A percentile compares a stretch with the other conserved stretches of the same genome.
Evolutionary conservation across 2,329 filamentous ascomycete species (phyloP).

Genomic region (Fusarium mundagurra): DNA sequence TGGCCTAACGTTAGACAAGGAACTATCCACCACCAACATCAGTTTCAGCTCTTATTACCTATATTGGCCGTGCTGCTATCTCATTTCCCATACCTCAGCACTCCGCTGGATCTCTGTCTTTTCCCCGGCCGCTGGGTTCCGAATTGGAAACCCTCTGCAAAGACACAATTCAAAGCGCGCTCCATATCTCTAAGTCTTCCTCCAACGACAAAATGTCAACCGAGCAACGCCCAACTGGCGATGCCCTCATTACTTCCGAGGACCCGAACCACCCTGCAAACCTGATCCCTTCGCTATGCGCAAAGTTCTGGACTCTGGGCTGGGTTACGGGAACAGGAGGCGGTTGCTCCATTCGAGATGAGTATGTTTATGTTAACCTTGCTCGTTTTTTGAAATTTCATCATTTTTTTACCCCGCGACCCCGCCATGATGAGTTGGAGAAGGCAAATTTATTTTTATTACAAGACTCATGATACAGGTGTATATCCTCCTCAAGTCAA

Average conservation of each 20-base stretch:
- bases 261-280: constrained; percentile 93
- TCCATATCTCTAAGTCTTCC: not conserved
- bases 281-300: constrained; percentile 90
- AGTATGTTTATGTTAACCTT: constrained; percentile 56
- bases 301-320: constrained; percentile 93
- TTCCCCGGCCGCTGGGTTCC: constrained; percentile 24
- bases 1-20: constrained; percentile 11
- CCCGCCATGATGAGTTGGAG: constrained; percentile 23
- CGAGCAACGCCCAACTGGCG: constrained; percentile 27
- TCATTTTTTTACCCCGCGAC: constrained; percentile 17
- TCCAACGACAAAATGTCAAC: constrained; percentile 29
- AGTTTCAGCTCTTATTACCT: not conserved
- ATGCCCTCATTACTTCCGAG: constrained; percentile 63
- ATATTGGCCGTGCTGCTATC: constrained; percentile 9
- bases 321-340: constrained; percentile 93
- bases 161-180: not conserved
- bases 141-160: constrained; percentile 1
- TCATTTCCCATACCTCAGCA: constrained; percentile 24
- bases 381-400: constrained; percentile 11
- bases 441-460: not conserved
- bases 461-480: not conserved
- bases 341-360: constrained; percentile 78
- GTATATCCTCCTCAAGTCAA: constrained; percentile 13
- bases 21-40: constrained; percentile 22
- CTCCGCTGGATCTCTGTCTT: constrained; percentile 11